A percentile compares a stretch with the other conserved stretches of the same genome.
These are phyloP conservation scores for Toxoplasma gondii DNA, from an alignment of 169 alveolate genomes.

Conservation along the genomic window DNA sequence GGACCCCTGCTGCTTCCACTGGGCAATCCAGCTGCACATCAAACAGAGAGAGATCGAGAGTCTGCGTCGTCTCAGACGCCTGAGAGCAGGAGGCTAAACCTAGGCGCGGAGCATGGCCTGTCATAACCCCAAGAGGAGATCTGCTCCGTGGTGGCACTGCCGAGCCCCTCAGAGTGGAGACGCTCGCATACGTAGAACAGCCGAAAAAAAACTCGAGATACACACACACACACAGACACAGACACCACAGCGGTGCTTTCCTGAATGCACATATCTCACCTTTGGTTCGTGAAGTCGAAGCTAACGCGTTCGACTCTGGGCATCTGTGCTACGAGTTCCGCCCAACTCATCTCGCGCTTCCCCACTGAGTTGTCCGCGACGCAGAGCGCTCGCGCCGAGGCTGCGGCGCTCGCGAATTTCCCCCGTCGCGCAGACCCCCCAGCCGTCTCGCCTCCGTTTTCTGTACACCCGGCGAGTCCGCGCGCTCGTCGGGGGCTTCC, in stretches of 20 bases:
- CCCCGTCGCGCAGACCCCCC: neutral
- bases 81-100: no score
- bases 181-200: no score
- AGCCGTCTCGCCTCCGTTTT: neutral
- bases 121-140: no score
- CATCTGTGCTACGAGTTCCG: conserved; percentile 1
- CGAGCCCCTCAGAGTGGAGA: no score
- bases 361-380: neutral
- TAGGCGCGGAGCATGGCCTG: no score
- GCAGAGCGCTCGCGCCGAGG: neutral
- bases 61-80: no score
- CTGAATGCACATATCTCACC: neutral
- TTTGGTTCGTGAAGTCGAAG: conserved; percentile 44
- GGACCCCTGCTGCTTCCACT: conserved; percentile 49
- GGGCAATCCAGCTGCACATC: conserved; percentile 55
- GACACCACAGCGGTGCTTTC: no score
- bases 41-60: neutral
- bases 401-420: neutral
- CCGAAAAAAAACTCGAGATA: no score
- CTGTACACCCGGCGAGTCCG: neutral
- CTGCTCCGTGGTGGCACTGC: no score
- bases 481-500: no score
- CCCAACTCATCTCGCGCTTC: neutral
- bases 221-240: no score
- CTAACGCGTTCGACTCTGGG: conserved; percentile 45